Base-by-base conservation (phyloP, 192 early-diverging fungal species). In the Backusella mclennaniae region DNA sequence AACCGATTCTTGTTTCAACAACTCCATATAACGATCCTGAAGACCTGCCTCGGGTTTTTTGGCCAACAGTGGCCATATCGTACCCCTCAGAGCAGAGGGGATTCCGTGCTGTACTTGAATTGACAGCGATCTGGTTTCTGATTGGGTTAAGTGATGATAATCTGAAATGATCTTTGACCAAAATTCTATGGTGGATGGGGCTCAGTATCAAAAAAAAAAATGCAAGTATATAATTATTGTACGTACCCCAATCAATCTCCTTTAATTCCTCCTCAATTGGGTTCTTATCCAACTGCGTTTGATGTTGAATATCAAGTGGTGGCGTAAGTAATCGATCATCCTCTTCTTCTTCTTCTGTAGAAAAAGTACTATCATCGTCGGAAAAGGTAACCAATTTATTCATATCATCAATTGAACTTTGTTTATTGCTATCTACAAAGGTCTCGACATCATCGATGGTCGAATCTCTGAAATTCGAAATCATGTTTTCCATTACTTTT, bases 61-160 rank as follows among this genome's bases (percentile, higher is more conserved):
- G 35, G 91, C 88, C 77, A 99, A 90, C 49, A 96, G 83, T 82
- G 95, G 96, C 98, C 98, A 99, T 71, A 99, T 90, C 77, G 94
- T 93, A 35, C 98, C 97, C 68, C 98, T 92, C 67, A 99, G 86
- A 1, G 95, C 85, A 52, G 88, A 86, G 17, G 98, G 98, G 67
- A 99, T 93, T 12, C 98, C 98, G 33, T 79, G 83, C 46, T 96
- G 94, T 77, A 99, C 92, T 69, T 92, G 89, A n/a, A 87, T 81
- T 33, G 92, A 90, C 35, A 98, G 85, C 69, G 89, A 83, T 59
- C 91, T 89, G 9, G 95, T 89, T 79, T 98, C 90, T 38, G 84
- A 77, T 72, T 91, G 92, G 38, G 92, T 92, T 7, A 94, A 89
- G 31, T 82, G 83, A 42, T 95, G 92, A 84, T 96, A 99, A 83